Evolutionary conservation across 2,329 filamentous ascomycete species (phyloP), one percentile per base, ranked within the genome.

Genomic region (Aureobasidium sp.): DNA sequence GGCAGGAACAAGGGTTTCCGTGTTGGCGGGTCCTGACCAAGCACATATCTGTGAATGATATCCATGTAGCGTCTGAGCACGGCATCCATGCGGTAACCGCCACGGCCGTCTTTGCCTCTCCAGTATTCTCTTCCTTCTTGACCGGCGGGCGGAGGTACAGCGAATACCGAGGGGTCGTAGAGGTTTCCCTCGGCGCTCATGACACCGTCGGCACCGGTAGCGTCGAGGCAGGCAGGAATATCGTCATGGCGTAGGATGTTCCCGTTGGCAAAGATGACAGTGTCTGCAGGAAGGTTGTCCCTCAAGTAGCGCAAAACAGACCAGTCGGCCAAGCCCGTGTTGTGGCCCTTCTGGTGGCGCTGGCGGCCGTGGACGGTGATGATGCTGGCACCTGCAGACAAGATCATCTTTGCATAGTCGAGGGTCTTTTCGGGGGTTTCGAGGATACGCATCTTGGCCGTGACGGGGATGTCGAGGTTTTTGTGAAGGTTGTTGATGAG

Each of bases 161-260:
- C 85, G 70, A 99, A 99, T 47, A 99, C 88, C 2, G 85, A 86
- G 0, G 94, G 94, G 71, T 99, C 91, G 70, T 91, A 93, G 0
- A 99, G 81, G 71, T 97, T 96, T 0, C 91, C 94, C 75, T 99
- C 94, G 5, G 94, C 94, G 67, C 88, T 93, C 94, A 99, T 97
- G 57, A 99, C 85, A 21, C 83, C 94, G 73, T 99, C 94, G 1
- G 87, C 93, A 1, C 92, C 91, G 0, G 94, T 99, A 5, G 81
- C 90, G 53, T 85, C 83, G 25, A 99, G 77, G 70, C 93, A 97
- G 25, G 77, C 78, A 54, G 87, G 82, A 10, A 99, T 78, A 71
- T 99, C 93, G 0, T 80, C 86, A 62, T 88, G 82, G 72, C 90
- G 88, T 62, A 99, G 77, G 39, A 97, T 87, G 70, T 99, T 99